These are phyloP conservation scores for Phytomonas sp. DNA, from an alignment of 208 protist genomes.

Conservation along the genomic window DNA sequence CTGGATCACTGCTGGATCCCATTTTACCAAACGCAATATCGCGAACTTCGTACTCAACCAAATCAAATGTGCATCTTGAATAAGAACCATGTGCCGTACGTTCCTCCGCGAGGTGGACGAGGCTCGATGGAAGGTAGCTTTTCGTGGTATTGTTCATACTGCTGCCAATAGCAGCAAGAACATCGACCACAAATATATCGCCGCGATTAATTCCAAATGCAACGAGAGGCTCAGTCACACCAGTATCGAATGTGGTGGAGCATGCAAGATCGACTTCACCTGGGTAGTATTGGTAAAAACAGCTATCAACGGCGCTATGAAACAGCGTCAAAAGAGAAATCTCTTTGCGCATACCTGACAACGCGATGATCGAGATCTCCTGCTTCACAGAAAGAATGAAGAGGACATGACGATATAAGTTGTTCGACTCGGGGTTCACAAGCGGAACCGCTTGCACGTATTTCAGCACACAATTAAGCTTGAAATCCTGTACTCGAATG, in stretches of 20 bases:
- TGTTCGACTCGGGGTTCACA: constrained; percentile 18
- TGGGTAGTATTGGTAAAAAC: constrained; percentile 47
- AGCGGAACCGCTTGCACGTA: constrained; percentile 56
- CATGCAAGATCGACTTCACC: constrained; percentile 46
- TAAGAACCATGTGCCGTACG: background rate
- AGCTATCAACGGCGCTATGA: constrained; percentile 40
- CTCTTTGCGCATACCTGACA: constrained; percentile 10
- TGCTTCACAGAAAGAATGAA: constrained; percentile 77
- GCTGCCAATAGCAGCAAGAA: constrained; percentile 35
- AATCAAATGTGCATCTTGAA: constrained; percentile 39
- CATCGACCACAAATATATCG: constrained; percentile 54
- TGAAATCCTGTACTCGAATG: constrained; percentile 41
- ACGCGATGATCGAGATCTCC: constrained; percentile 49
- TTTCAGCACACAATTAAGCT: constrained; percentile 53
- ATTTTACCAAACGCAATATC: constrained; percentile 42
- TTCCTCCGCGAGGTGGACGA: constrained; percentile 12
- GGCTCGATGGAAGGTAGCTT: constrained; percentile 18
- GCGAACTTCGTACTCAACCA: constrained; percentile 59
- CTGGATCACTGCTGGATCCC: constrained; percentile 3
- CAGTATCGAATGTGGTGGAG: constrained; percentile 16
- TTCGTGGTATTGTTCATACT: constrained; percentile 13
- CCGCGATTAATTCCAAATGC: constrained; percentile 55
- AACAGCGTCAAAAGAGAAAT: constrained; percentile 52
- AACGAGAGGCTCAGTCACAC: constrained; percentile 21
- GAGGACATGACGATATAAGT: constrained; percentile 37